Base-by-base conservation (phyloP, 768 basidiomycete species). In the Pleurotus giganteus region DNA sequence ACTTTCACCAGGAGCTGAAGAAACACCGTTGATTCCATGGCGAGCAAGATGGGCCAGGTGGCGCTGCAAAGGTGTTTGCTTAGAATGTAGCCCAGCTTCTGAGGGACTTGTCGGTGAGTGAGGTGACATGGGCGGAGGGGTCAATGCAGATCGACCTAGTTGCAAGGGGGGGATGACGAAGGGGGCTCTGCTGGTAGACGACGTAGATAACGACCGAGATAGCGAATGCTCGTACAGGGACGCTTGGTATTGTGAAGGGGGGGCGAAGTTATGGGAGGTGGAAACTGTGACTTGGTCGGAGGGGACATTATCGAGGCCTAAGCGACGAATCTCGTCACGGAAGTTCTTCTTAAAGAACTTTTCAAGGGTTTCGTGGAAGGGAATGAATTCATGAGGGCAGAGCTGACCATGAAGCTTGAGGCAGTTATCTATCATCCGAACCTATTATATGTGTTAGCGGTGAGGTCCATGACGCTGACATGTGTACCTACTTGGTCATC, bases 331-430 rank as follows among this genome's bases (percentile, higher is more conserved):
- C 65, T 94, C 91, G 32, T 93, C 91, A 3, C 81, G 69, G 71
- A 91, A 94, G 63, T 91, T 91, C 68, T 88, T 90, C 53, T 76
- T 81, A 76, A 92, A 94, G 69, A 94, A 88, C 57, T 81, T 85
- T 66, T 91, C 87, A 42, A 98, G 76, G 0, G 92, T 93, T 56
- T 88, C 86, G 65, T 98, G 95, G 80, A 98, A 98, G 4, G 85
- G 81, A n/a, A 88, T 72, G 80, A 97, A 96, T 66, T 94, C 93
- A 11, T 84, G 80, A 0, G 91, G 83, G 65, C 93, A 94, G 27
- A 96, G 71, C 42, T 84, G 78, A 2, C 84, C 85, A 65, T 98
- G 94, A 4, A 98, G 78, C 61, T 82, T 84, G 51, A 98, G 77
- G 65, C 92, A 94, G 51, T 81, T 83, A 58, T 94, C 89, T 46